Base-by-base conservation (phyloP, 192 early-diverging fungal species). In the Piromyces finnis region DNA sequence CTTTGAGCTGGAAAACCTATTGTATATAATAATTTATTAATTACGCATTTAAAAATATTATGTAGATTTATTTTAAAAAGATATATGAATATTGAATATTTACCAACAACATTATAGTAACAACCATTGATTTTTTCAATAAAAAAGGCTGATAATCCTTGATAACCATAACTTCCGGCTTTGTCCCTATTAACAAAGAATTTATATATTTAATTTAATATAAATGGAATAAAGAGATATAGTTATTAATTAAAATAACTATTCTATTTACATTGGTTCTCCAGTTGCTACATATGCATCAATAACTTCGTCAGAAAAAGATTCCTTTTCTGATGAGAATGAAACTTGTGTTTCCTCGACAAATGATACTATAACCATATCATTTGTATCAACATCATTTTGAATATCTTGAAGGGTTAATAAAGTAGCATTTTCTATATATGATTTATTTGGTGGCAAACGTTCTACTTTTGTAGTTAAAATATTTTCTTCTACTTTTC, bases 111-210 rank as follows among this genome's bases (percentile, higher is more conserved):
- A 81, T 95, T 96, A 90, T 94, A 96, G 59, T 89, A 94, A 82
- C 93, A 93, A 27, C 95, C 95, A 12, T 91, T 80, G 51, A 96
- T 94, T 29, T 87, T 83, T 80, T 89, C 86, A 32, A 95, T 87
- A 78, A 96, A 89, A 79, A 92, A 85, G 32, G 91, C 81, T 15
- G 91, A 94, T 59, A 89, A 84, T 16, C 90, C 90, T 86, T 96
- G 95, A 81, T 94, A 94, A 12, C 93, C 95, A 82, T 96, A 96
- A 18, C 87, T 89, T 14, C 95, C 96, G 29, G 95, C 93, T 84
- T 95, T 94, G 79, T 93, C 93, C 83, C 89, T n/a, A n/a, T n/a
- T n/a, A n/a, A n/a, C n/a, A n/a, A n/a, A n/a, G n/a, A n/a, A n/a
- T n/a, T n/a, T n/a, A n/a, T n/a, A n/a, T n/a, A n/a, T n/a, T n/a